Base-by-base conservation (phyloP, 2,329 filamentous ascomycete species). In the Coniochaeta pulveracea region DNA sequence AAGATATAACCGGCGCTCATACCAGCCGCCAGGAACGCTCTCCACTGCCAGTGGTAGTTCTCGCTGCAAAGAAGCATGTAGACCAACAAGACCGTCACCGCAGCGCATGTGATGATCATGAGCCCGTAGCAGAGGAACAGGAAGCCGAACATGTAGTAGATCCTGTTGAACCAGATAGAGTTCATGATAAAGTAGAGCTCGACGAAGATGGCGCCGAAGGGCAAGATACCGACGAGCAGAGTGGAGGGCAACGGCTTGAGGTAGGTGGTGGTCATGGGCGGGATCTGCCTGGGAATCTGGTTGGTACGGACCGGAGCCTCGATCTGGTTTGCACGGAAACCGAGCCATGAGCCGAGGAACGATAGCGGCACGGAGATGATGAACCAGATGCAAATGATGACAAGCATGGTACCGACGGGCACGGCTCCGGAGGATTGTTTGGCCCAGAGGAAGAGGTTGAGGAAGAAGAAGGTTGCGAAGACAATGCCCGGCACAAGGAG, bases 71-170 rank as follows among this genome's bases (percentile, higher is more conserved):
- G 76, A 46, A 98, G 56, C 65, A 96, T 96, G 60, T 98, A 98
- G 0, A 95, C 84, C 70, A 96, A 80, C 12, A 98, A 65, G 7
- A 96, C 79, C 1, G 91, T 96, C 25, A 93, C 89, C 1, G 88
- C 80, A 0, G 89, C 89, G 38, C 82, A 86, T 1, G 91, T 96
- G 47, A 94, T 82, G 47, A 96, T 85, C 86, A 98, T 95, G 32
- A 98, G 72, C 9, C 84, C 88, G 51, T 94, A 98, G 68, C 88
- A 95, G 36, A 98, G 72, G 68, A 98, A 98, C 22, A 98, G 66
- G 69, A 98, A 98, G 15, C 91, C 91, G 49, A 98, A 98, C 91
- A 98, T 98, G 71, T 98, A 98, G 69, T 98, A 98, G 44, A 98
- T 91, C 60, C 91, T 85, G 64, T 80, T 89, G 60, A 93, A 94